These are phyloP conservation scores for Trichophyton simii DNA, from an alignment of 2,329 filamentous ascomycete species.

Conservation along the genomic window DNA sequence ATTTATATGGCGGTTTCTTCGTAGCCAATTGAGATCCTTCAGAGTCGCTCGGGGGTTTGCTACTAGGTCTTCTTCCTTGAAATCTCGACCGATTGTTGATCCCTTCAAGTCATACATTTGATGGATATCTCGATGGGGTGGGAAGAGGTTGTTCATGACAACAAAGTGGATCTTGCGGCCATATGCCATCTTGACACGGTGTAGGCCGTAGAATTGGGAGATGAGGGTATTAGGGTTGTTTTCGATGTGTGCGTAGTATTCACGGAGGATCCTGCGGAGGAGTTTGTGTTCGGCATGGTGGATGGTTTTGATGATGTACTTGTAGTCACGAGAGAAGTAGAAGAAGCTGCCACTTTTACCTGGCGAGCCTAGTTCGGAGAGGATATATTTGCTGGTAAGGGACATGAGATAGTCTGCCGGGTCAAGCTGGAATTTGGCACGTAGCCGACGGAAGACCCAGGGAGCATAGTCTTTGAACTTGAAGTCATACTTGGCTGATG, in stretches of 20 bases:
- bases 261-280: constrained; percentile 46
- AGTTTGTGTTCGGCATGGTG: constrained; percentile 67
- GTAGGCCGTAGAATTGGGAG: constrained; percentile 93
- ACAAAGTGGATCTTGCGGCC: constrained; percentile 98
- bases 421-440: constrained; percentile 76
- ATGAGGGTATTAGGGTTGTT: constrained; percentile 93
- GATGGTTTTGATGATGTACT: constrained; percentile 99
- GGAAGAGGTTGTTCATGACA: constrained; percentile 99
- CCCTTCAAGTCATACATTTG: constrained; percentile 95
- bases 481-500: constrained; percentile 98
- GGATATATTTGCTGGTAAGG: constrained; percentile 93
- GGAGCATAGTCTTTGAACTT: constrained; percentile 99
- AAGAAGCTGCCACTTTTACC: constrained; percentile 99
- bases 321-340: constrained; percentile 98
- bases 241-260: constrained; percentile 87
- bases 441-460: constrained; percentile 92
- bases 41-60: constrained; percentile 84
- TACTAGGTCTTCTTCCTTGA: constrained; percentile 73
- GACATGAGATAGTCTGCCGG: constrained; percentile 98
- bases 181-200: constrained; percentile 96
- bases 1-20: constrained; percentile 72
- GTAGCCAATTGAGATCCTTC: constrained; percentile 94
- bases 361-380: constrained; percentile 91
- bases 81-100: constrained; percentile 85
- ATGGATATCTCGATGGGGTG: constrained; percentile 93